Percentiles rank a stretch among this genome's conserved stretches.
Evolutionary conservation across 208 protist genomes (phyloP).

Genomic region (Trypanosoma rangeli): DNA sequence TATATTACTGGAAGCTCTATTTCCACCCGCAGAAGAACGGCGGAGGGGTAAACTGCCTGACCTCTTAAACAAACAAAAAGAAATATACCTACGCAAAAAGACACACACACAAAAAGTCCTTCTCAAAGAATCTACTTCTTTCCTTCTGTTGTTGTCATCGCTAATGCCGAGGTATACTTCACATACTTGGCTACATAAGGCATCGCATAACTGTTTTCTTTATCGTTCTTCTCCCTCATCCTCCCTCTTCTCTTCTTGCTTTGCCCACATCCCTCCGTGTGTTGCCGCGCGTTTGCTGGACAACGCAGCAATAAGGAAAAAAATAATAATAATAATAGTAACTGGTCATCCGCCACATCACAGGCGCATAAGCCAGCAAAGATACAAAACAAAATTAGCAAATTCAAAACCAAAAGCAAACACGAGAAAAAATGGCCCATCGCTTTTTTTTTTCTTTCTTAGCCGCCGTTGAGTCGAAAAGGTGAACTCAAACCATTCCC

Average conservation of each 20-base stretch:
- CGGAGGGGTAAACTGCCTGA: not conserved
- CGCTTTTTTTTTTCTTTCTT: not conserved
- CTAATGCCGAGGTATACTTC: not conserved
- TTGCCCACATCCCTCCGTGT: not conserved
- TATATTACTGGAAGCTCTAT: not conserved
- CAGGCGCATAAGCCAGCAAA: not conserved
- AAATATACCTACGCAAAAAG: constrained; percentile 4
- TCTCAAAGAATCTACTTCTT: constrained; percentile 5
- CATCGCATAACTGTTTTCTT: not conserved
- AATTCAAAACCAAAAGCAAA: not conserved
- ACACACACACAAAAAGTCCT: constrained; percentile 8
- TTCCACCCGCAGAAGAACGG: not conserved
- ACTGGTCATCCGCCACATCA: not conserved
- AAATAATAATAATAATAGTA: constrained; percentile 1
- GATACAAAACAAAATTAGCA: not conserved
- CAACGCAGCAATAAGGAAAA: not conserved
- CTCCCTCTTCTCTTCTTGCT: not conserved
- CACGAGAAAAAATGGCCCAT: not conserved
- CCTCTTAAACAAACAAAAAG: not conserved
- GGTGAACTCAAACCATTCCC: too few species aligned
- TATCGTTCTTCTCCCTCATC: not conserved
- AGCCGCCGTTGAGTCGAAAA: too few species aligned
- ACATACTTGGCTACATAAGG: not conserved
- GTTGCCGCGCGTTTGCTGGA: too few species aligned
- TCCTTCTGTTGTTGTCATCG: not conserved